Base-by-base conservation (phyloP, 2,329 filamentous ascomycete species). In the Xylariales sp. region DNA sequence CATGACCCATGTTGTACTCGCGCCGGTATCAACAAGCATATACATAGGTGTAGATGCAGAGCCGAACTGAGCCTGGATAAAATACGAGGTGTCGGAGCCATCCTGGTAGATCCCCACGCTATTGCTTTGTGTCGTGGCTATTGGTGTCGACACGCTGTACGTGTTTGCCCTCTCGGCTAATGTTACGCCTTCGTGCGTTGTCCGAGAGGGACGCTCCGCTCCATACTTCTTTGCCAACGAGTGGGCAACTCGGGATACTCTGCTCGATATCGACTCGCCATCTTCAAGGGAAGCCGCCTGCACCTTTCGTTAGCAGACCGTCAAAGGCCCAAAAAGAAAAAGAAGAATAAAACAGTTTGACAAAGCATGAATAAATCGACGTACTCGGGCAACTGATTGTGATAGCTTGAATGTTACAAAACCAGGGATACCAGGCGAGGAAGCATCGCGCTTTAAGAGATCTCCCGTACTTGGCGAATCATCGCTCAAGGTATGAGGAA, bases 1-100 rank as follows among this genome's bases (percentile, higher is more conserved):
- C 78, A 93, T 93, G 15, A 95, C 78, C 89, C 89, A 95, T 11
- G 83, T 88, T 41, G 86, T 88, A 16, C 76, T 76, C 27, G 80
- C 78, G 18, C 81, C 81, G 6, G 80, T 82, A 54, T 85, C 81
- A 40, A 84, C 62, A 18, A 84, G 68, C 72, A 85, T 75, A 48
- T 75, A 76, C 47, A 83, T 48, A 2, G 68, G 55, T 46, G 73
- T 76, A 29, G 61, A 59, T 12, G 65, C 59, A 4, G 78, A 78
- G 12, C 81, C 81, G 13, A 85, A 53, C 23, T 63, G 50, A 13
- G 74, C 74, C 52, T 78, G 59, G 29, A 78, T 60, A 48, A 84
- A 83, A 58, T 85, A 84, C 2, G 78, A 80, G 47, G 73, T 80
- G 52, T 85, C 81, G 13, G 73, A 75, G 13, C 79, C 80, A 52